Base-by-base conservation (phyloP, 1,284 basidiomycete species). In the Coriolopsis trogii region DNA sequence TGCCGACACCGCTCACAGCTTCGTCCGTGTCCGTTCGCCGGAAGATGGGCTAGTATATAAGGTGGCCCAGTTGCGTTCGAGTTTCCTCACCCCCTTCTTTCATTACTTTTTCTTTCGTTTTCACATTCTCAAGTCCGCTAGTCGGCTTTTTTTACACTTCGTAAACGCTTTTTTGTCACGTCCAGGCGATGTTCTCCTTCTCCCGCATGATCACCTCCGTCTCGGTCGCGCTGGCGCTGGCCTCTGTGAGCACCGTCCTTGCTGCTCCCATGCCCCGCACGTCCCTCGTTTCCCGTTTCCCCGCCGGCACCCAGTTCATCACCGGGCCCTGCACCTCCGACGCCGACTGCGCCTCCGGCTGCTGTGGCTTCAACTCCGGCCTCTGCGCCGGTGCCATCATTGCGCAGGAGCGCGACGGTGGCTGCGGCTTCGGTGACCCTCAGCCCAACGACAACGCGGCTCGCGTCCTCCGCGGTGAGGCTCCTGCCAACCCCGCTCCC, bases 111-210 rank as follows among this genome's bases (percentile, higher is more conserved):
- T 30, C 43, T 49, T 56, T 52, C 50, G 38, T 46, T 43, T 31
- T 48, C 47, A 43, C 54, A 46, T 50, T 53, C 39, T 33, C 18
- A 46, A 56, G 55, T 50, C 55, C 55, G 55, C 55, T 53, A 53
- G 51, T 36, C 55, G 55, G 55, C 55, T 53, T 56, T 43, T 44
- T 28, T 37, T 53, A 38, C 48, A 38, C 36, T 16, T 39, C 28
- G 36, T 28, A 10, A 6, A 12, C 25, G 15, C 37, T 40, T 39
- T 44, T 46, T 40, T 43, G 33, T 53, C 31, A 50, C 51, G 47
- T 40, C 56, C 51, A 29, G 48, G 56, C 42, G 41, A 53, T 58
- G 56, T 58, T 54, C 52, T 51, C 56, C 48, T 50, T 47, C 51
- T 29, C 56, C 28, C 56, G 56, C 56, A 49, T 58, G 51, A 53